Evolutionary conservation across 2,329 filamentous ascomycete genomes (phyloP).

Genomic region (Xenoacremonium recifei): DNA sequence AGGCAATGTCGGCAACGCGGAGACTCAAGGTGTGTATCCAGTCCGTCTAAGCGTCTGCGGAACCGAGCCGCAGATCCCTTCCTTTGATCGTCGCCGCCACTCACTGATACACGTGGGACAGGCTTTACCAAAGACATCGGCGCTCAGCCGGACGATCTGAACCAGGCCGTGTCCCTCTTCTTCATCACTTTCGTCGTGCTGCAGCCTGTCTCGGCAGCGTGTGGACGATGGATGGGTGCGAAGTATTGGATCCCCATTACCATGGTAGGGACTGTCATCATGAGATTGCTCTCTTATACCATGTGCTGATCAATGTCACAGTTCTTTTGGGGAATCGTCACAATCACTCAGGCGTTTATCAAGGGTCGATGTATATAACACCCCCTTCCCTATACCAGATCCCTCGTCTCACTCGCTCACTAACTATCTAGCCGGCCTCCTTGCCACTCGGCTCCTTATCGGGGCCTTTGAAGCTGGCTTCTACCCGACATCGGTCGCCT

Average conservation of each 20-base stretch:
- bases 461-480: slow-evolving; percentile 28
- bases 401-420: neutral
- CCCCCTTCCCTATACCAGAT: neutral
- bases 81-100: neutral
- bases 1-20: slow-evolving; percentile 41
- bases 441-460: slow-evolving; percentile 25
- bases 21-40: slow-evolving; percentile 30
- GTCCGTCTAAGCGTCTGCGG: neutral
- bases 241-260: slow-evolving; percentile 26
- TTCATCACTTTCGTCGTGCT: slow-evolving; percentile 27
- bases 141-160: slow-evolving; percentile 24
- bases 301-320: slow-evolving; percentile 11
- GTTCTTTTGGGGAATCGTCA: slow-evolving; percentile 25
- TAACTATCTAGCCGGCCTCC: slow-evolving; percentile 20
- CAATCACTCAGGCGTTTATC: slow-evolving; percentile 25
- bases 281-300: neutral
- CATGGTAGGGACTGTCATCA: slow-evolving; percentile 18
- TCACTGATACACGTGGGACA: slow-evolving; percentile 4
- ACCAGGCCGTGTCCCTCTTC: slow-evolving; percentile 26
- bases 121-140: slow-evolving; percentile 26
- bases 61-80: no score
- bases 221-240: slow-evolving; percentile 24
- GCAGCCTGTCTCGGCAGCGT: slow-evolving; percentile 23
- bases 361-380: slow-evolving; percentile 20
- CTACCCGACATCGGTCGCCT: slow-evolving; percentile 27